Evolutionary conservation across 495 filamentous ascomycete genomes (phyloP).

Genomic region (Cercophora newfieldiana): DNA sequence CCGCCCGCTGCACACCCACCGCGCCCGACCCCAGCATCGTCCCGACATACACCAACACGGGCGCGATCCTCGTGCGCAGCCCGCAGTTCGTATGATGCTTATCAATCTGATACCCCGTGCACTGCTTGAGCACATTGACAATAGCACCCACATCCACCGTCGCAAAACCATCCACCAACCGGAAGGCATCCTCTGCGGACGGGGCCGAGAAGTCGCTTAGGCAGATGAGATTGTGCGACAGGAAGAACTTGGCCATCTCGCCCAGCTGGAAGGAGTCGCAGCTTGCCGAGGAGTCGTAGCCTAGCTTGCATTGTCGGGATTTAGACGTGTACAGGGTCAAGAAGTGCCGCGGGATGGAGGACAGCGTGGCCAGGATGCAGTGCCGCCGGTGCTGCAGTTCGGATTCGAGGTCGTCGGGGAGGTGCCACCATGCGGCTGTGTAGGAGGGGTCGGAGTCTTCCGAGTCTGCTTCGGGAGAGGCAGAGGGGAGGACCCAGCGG

Average conservation of each 20-base stretch:
- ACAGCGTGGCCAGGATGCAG: slow-evolving; percentile 71
- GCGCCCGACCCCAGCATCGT: slow-evolving; percentile 44
- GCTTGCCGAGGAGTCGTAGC: slow-evolving; percentile 69
- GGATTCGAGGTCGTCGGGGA: slow-evolving; percentile 76
- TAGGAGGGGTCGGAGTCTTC: slow-evolving; percentile 28
- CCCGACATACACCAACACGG: slow-evolving; percentile 67
- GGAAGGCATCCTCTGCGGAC: slow-evolving; percentile 29
- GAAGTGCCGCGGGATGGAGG: slow-evolving; percentile 74
- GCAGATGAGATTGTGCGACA: slow-evolving; percentile 51
- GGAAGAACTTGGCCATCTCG: slow-evolving; percentile 80
- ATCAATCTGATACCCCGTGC: slow-evolving; percentile 79
- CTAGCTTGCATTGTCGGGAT: slow-evolving; percentile 68
- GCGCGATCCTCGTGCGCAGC: slow-evolving; percentile 63
- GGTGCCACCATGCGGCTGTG: slow-evolving; percentile 66
- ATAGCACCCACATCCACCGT: slow-evolving; percentile 38
- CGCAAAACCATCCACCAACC: slow-evolving; percentile 25
- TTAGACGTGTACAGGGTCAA: slow-evolving; percentile 65
- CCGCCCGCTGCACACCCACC: slow-evolving; percentile 45
- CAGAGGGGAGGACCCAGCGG: slow-evolving; percentile 57
- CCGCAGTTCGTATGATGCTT: slow-evolving; percentile 76
- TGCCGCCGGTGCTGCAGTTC: slow-evolving; percentile 65
- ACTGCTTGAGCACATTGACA: slow-evolving; percentile 43
- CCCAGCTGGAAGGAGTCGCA: slow-evolving; percentile 88
- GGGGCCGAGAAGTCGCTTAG: slow-evolving; percentile 46
- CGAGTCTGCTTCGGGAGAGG: slow-evolving; percentile 41